These are phyloP conservation scores for Neobulgaria alba DNA, from an alignment of 2,329 filamentous ascomycete genomes.

Conservation along the genomic window DNA sequence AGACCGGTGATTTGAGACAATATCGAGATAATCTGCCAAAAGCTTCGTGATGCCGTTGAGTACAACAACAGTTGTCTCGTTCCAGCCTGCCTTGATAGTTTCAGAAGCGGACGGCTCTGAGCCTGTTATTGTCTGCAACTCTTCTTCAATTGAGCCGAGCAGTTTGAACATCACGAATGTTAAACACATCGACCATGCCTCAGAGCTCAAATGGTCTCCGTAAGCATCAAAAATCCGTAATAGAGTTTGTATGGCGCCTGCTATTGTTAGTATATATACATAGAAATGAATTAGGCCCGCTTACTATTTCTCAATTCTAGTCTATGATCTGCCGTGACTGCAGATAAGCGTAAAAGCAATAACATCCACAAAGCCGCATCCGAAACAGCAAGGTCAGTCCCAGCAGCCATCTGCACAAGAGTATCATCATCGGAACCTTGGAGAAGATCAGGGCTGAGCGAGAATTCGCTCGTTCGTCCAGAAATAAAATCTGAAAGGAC, in stretches of 20 bases:
- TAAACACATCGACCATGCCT: conserved; percentile 78
- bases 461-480: conserved; percentile 46
- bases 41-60: conserved; percentile 65
- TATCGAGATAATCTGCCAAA: conserved; percentile 66
- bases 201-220: conserved; percentile 66
- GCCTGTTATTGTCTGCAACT: conserved; percentile 36
- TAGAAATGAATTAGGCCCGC: conserved; percentile 8
- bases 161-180: conserved; percentile 74
- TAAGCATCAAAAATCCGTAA: conserved; percentile 89
- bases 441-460: conserved; percentile 49
- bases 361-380: conserved; percentile 72
- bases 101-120: conserved; percentile 30
- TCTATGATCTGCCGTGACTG: conserved; percentile 61
- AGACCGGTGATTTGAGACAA: conserved; percentile 54
- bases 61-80: conserved; percentile 67
- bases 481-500: conserved; percentile 84
- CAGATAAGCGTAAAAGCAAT: conserved; percentile 60
- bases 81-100: conserved; percentile 50
- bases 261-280: neutral
- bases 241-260: conserved; percentile 76
- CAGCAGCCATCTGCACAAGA: conserved; percentile 48
- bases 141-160: conserved; percentile 57
- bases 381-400: conserved; percentile 50
- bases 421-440: conserved; percentile 47
- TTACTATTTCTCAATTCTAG: conserved; percentile 69